Evolutionary conservation across 306 rosid species (phyloP), one percentile per base, ranked within the genome.

Genomic region (Prunus dulcis): DNA sequence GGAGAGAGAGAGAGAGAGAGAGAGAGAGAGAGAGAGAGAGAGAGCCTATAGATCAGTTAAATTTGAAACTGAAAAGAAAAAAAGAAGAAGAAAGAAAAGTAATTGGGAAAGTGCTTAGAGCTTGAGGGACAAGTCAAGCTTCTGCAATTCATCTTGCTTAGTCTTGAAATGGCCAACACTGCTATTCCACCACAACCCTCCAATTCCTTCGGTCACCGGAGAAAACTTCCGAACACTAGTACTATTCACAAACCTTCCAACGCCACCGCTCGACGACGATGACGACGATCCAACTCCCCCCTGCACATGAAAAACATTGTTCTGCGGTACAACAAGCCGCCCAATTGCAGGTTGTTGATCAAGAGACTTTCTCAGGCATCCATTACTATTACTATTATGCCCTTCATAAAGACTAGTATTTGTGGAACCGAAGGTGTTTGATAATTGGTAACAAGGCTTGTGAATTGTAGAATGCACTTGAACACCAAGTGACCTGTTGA

Each of bases 121-220:
- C 87, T 85, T 94, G 69, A 94, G 98, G 74, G 97, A 90, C 89
- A 94, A 90, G 88, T 94, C 98, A 76, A 94, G 97, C 77, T 88
- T 90, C 81, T 87, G 88, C 71, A 88, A 73, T 62, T 93, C 93
- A 56, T 93, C 94, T 85, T 86, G 86, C 70, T 87, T 86, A 67
- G 82, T 78, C 71, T 84, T 86, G 49, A 87, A 73, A 77, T 77
- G 82, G 52, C 67, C 78, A 71, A 69, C 51, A 67, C 76, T 73
- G 60, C 62, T 78, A 69, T 76, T 81, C 86, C 89, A 80, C 83
- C 83, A 87, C 66, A 80, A 81, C 22, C 89, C 90, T 41, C 88
- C 90, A 55, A 64, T 63, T 75, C 82, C 86, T 25, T 76, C 87
- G 15, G 78, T 67, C 27, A 41, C 66, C 50, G 87, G 67, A 32